Evolutionary conservation across 2,329 filamentous ascomycete genomes (phyloP).

Genomic region (Orbilia brochopaga): DNA sequence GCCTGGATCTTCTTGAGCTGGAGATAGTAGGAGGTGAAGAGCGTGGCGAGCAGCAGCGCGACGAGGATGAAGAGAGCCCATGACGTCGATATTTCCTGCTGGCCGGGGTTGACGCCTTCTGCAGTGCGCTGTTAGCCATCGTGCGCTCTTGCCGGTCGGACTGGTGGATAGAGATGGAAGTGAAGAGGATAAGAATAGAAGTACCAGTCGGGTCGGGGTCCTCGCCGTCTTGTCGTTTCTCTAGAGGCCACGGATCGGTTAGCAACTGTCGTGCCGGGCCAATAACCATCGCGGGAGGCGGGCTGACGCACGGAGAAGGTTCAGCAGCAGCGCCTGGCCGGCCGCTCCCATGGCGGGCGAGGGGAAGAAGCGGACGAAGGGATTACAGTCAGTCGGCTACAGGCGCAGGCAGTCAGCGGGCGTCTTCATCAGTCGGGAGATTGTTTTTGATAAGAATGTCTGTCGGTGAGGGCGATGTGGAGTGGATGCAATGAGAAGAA

Average conservation of each 20-base stretch:
- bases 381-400: background rate
- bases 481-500: constrained; percentile 1
- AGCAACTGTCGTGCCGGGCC: background rate
- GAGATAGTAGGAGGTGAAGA: constrained; percentile 95
- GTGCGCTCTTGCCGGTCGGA: too few relatives aligned
- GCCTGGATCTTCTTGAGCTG: constrained; percentile 97
- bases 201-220: constrained; percentile 39
- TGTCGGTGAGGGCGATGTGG: background rate
- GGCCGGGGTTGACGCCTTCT: constrained; percentile 76
- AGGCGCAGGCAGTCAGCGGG: background rate
- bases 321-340: constrained; percentile 34
- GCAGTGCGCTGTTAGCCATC: constrained; percentile 57
- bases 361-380: background rate
- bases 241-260: constrained; percentile 7
- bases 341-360: constrained; percentile 34
- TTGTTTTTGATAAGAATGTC: too few relatives aligned
- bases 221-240: constrained; percentile 45
- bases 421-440: background rate
- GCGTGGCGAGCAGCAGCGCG: constrained; percentile 86
- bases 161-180: too few relatives aligned
- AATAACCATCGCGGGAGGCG: background rate
- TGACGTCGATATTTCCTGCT: constrained; percentile 94
- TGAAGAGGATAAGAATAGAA: too few relatives aligned
- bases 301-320: constrained; percentile 39
- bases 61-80: constrained; percentile 98